phyloP scores from a whole-genome alignment of 228 moss, liverwort and hornwort genomes.

The Sphagnum fallax region DNA sequence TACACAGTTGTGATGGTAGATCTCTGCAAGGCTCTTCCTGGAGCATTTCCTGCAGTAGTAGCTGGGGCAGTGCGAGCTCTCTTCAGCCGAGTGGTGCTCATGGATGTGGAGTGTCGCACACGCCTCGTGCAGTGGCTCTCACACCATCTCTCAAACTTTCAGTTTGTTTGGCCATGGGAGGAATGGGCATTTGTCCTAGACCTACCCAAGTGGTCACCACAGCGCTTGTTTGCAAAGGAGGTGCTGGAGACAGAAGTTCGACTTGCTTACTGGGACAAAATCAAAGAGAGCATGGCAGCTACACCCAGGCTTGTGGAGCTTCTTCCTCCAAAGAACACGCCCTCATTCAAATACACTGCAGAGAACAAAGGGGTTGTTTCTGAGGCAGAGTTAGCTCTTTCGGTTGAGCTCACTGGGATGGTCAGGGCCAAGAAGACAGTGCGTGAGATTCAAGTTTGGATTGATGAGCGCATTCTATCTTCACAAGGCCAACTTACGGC shows the following conservation, averaged over 20 bases:
- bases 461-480: constrained; percentile 77
- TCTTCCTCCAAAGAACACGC: constrained; percentile 73
- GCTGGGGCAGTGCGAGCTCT: constrained; percentile 93
- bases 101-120: constrained; percentile 95
- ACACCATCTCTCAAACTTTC: constrained; percentile 94
- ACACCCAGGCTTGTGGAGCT: constrained; percentile 72
- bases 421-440: constrained; percentile 76
- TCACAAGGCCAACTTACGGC: constrained; percentile 63
- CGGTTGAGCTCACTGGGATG: constrained; percentile 69
- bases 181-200: constrained; percentile 92
- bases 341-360: constrained; percentile 56
- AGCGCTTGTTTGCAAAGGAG: constrained; percentile 86
- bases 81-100: constrained; percentile 71
- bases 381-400: constrained; percentile 49
- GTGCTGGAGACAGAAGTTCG: constrained; percentile 90
- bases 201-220: constrained; percentile 71
- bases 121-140: constrained; percentile 98
- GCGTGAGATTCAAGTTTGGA: constrained; percentile 82
- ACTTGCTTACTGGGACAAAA: constrained; percentile 90
- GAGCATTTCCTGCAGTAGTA: constrained; percentile 97
- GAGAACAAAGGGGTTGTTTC: constrained; percentile 48
- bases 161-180: constrained; percentile 99
- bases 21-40: constrained; percentile 97
- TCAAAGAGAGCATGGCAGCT: constrained; percentile 80
- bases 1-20: constrained; percentile 98